phyloP scores from a whole-genome alignment of 73 alveolate genomes.

The Tetrahymena elliotti region DNA sequence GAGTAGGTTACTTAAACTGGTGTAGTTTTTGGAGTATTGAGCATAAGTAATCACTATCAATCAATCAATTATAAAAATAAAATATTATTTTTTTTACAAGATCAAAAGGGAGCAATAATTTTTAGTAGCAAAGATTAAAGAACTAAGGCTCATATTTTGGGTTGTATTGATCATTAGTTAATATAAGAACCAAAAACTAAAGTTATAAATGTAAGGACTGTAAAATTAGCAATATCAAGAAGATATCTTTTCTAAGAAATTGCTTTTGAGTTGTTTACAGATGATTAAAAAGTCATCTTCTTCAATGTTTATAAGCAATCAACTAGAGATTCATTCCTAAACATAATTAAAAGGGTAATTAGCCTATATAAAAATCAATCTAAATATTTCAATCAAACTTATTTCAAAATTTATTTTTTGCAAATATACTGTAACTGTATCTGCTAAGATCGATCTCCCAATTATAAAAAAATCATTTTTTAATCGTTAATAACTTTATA shows the following conservation, averaged over 20 bases:
- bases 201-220: neutral
- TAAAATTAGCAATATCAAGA: constrained; percentile 36
- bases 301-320: constrained; percentile 23
- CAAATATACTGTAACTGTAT: too few species aligned
- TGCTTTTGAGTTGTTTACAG: constrained; percentile 47
- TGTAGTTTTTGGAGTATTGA: neutral
- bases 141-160: neutral
- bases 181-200: neutral
- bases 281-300: constrained; percentile 18
- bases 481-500: too few species aligned
- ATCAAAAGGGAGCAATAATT: neutral
- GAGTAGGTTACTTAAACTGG: neutral
- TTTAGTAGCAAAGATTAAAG: neutral
- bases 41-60: neutral
- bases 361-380: too few species aligned
- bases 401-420: too few species aligned
- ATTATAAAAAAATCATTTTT: too few species aligned
- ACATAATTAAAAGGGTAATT: neutral
- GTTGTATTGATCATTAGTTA: neutral
- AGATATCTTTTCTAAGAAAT: constrained; percentile 34
- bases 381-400: too few species aligned
- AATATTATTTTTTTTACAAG: neutral
- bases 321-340: neutral
- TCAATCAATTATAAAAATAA: neutral
- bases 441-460: too few species aligned